Evolutionary conservation across 2,329 filamentous ascomycete genomes (phyloP).

Genomic region (Xylaria sp.): DNA sequence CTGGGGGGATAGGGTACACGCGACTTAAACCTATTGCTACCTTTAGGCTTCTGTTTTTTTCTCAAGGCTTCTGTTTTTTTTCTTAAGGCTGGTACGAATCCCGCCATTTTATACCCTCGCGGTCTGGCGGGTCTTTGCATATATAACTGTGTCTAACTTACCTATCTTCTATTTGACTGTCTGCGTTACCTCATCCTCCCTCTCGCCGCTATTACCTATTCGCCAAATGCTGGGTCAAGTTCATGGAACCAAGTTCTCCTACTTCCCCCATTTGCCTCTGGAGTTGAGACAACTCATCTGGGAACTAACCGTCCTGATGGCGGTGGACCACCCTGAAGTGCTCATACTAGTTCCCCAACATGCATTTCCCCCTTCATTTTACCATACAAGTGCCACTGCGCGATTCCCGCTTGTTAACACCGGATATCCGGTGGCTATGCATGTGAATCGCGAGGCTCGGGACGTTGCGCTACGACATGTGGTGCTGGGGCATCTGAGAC

Average conservation of each 20-base stretch:
- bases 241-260: conserved; percentile 7
- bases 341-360: conserved; percentile 21
- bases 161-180: neutral
- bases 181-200: too few species aligned
- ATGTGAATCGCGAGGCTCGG: conserved; percentile 35
- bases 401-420: conserved; percentile 28
- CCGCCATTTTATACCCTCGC: too few species aligned
- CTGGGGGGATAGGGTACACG: too few species aligned
- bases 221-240: neutral
- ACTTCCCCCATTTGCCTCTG: conserved; percentile 33
- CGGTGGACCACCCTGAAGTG: conserved; percentile 31
- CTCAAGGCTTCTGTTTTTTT: too few species aligned
- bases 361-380: neutral
- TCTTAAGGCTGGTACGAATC: too few species aligned
- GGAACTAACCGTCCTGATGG: conserved; percentile 25
- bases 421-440: conserved; percentile 31
- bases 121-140: too few species aligned
- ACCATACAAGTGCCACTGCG: neutral
- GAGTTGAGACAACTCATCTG: conserved; percentile 41
- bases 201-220: neutral
- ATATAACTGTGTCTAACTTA: neutral
- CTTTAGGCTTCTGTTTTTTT: too few species aligned
- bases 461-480: conserved; percentile 2
- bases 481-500: neutral
- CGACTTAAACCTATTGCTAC: too few species aligned